Conservation (phyloP, 2,329 filamentous ascomycete species). For the Fusarium torreyae region DNA sequence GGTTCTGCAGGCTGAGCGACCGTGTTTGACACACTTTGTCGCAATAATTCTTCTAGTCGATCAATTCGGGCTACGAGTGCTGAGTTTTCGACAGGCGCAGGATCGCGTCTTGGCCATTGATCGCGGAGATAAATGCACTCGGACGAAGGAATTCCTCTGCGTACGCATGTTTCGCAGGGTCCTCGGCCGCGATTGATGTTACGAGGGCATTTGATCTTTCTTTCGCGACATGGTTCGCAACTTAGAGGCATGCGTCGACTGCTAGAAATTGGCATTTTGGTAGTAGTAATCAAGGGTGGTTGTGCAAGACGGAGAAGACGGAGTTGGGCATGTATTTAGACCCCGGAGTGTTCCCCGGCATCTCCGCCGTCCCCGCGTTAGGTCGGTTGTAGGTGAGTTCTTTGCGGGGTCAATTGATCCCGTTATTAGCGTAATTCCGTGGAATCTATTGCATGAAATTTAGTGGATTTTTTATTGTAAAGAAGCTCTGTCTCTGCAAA, state of each 20-base stretch:
- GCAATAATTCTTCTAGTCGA: slow-evolving; percentile 5
- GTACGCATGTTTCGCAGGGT: slow-evolving; percentile 34
- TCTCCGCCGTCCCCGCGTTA: neutral
- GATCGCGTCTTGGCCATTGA: slow-evolving; percentile 8
- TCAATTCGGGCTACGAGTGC: slow-evolving; percentile 4
- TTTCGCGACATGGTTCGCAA: slow-evolving; percentile 30
- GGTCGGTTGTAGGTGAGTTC: too few species aligned
- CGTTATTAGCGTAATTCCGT: too few species aligned
- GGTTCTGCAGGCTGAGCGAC: neutral
- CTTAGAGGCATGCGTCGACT: slow-evolving; percentile 33
- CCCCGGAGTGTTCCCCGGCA: neutral
- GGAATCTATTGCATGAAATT: too few species aligned
- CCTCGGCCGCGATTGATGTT: slow-evolving; percentile 23
- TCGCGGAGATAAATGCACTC: slow-evolving; percentile 36
- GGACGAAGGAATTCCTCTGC: slow-evolving; percentile 24
- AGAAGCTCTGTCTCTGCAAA: too few species aligned
- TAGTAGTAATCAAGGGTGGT: neutral
- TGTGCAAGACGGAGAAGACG: neutral
- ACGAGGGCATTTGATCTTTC: slow-evolving; percentile 38
- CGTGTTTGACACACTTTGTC: neutral
- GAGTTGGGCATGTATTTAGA: neutral
- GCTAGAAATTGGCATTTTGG: slow-evolving; percentile 12
- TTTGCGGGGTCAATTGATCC: too few species aligned
- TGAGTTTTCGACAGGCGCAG: slow-evolving; percentile 5
- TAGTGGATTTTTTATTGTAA: too few species aligned